A percentile compares a stretch with the other conserved stretches of the same genome.
Evolutionary conservation across 257 asterid genomes (phyloP).

Genomic region (Nicotiana undulata): DNA sequence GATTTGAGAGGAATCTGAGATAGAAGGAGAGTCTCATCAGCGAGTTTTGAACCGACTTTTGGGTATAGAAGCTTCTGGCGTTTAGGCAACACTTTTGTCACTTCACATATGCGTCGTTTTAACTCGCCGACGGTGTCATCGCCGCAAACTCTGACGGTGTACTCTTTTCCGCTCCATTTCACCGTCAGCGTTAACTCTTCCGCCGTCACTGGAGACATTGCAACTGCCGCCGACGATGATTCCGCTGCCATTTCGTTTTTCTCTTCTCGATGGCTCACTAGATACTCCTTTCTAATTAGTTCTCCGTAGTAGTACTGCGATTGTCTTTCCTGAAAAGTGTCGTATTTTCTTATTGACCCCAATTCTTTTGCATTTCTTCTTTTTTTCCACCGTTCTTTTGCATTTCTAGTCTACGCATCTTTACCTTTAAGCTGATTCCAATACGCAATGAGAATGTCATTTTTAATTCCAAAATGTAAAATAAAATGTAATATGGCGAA

Average conservation of each 20-base stretch:
- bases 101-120: slow-evolving; percentile 82
- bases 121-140: slow-evolving; percentile 87
- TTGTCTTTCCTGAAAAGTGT: background rate
- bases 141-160: slow-evolving; percentile 81
- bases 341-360: background rate
- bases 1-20: slow-evolving; percentile 75
- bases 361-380: background rate
- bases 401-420: background rate
- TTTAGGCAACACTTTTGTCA: slow-evolving; percentile 76
- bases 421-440: background rate
- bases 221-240: slow-evolving; percentile 42
- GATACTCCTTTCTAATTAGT: background rate
- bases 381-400: background rate
- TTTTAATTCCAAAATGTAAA: too few relatives aligned
- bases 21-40: slow-evolving; percentile 68
- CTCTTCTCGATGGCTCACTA: background rate
- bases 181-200: slow-evolving; percentile 87
- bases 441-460: background rate
- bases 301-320: background rate
- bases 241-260: slow-evolving; percentile 50
- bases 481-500: too few relatives aligned
- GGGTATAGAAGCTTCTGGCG: slow-evolving; percentile 96
- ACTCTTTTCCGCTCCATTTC: slow-evolving; percentile 95
- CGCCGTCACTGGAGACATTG: slow-evolving; percentile 45
- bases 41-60: slow-evolving; percentile 72